A percentile compares a stretch with the other conserved stretches of the same genome.
Evolutionary conservation across 2,329 filamentous ascomycete species (phyloP).

Genomic region (Nemania sp.): DNA sequence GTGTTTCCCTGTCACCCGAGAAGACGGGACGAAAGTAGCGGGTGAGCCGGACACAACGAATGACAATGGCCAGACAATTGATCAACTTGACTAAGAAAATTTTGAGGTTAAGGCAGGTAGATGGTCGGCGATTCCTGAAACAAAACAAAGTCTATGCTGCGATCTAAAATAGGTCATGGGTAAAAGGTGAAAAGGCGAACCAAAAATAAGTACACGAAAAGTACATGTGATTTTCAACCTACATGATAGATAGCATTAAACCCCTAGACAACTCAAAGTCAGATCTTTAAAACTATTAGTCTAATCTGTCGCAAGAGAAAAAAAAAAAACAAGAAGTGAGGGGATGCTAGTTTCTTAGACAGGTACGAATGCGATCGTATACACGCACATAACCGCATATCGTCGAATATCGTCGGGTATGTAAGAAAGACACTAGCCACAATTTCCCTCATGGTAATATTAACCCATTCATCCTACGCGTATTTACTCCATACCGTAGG

Average conservation of each 20-base stretch:
- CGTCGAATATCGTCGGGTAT: not conserved
- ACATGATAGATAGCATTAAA: not conserved
- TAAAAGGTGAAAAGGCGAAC: constrained; percentile 11
- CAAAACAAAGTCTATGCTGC: not conserved
- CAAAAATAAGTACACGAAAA: constrained; percentile 22
- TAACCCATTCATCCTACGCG: not conserved
- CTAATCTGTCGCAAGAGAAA: not conserved
- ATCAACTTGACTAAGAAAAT: constrained; percentile 54
- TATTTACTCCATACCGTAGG: not conserved
- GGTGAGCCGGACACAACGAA: constrained; percentile 46
- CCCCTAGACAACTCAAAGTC: not conserved
- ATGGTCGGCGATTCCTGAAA: not conserved
- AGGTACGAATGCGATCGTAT: not conserved
- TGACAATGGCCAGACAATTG: constrained; percentile 50
- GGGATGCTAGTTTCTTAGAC: not conserved
- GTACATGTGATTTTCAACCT: constrained; percentile 13
- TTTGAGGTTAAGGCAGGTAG: not conserved
- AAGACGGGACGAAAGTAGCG: constrained; percentile 60
- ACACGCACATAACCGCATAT: not conserved
- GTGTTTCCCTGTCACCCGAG: constrained; percentile 64
- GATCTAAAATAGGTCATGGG: constrained; percentile 15
- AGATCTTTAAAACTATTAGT: not conserved
- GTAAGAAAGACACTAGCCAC: not conserved
- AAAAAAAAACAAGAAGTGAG: not conserved
- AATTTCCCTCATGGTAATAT: not conserved